Evolutionary conservation across 192 early-diverging fungal genomes (phyloP), one percentile per base, ranked within the genome.

Genomic region (Podila epigama): DNA sequence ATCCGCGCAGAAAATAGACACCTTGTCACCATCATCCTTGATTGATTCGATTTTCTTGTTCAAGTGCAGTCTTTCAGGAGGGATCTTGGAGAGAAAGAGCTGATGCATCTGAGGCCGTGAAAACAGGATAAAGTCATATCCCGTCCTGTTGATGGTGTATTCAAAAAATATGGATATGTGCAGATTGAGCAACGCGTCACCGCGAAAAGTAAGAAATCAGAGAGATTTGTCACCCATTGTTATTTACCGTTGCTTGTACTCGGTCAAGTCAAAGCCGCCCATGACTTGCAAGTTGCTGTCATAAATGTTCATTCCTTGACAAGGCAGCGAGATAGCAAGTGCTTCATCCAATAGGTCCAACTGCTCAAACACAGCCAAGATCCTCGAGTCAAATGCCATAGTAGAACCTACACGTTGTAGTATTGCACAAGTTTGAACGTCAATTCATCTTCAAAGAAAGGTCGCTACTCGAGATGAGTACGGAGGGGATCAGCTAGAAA

Each of bases 61-160:
- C 28, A 54, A 4, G 11, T 32, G 52, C 3, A 54, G 9, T 6
- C 29, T 54, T 25, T 54, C 52, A 13, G 18, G 18, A 8, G 52
- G 52, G 29, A 54, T 54, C 52, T 32, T 54, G 52, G 52, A 54
- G 13, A 54, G 16, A 15, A 54, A 54, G 29, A 54, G 52, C 15
- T 32, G 25, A 12, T 54, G 29, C 27, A 54, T 27, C 29, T 54
- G 27, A 15, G 52, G 52, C 28, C 52, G 52, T 15, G 52, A 54
- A 18, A 54, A 54, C 29, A 54, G 5, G 10, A 33, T 27, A 18
- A 5, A 25, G 52, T 54, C 52, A 25, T 54, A 32, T 33, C 52
- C 52, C 9, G 29, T 54, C 29, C 52, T 54, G 25, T 31, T 53
- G 12, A 15, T 28, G 25, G 12, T 20, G 1, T 15, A 54, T 8